Conservation (phyloP, 2,329 filamentous ascomycete species). For the Fonsecaea nubica region DNA sequence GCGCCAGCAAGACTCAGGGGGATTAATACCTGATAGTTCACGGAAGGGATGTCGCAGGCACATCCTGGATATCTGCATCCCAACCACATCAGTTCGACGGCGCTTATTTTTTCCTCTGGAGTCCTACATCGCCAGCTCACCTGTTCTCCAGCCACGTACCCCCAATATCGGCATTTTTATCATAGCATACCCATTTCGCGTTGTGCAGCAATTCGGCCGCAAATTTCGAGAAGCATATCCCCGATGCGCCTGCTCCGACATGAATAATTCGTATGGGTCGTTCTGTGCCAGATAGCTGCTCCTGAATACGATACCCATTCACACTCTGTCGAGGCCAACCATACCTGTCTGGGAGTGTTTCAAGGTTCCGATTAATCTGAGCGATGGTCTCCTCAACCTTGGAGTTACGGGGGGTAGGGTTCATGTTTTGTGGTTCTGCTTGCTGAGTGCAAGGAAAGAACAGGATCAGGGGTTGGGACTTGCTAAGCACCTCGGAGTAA, state of each 20-base stretch:
- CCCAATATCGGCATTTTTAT: constrained; percentile 42
- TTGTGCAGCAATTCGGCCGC: constrained; percentile 20
- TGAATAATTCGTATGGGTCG: constrained; percentile 22
- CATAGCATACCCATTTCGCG: constrained; percentile 38
- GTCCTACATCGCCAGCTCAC: constrained; percentile 17
- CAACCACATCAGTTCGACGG: constrained; percentile 9
- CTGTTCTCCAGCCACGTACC: constrained; percentile 45
- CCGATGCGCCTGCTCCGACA: constrained; percentile 41
- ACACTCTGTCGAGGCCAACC: constrained; percentile 12
- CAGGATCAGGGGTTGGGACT: too few relatives aligned
- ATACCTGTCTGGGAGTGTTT: constrained; percentile 19
- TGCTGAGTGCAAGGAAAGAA: too few relatives aligned
- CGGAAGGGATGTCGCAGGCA: constrained; percentile 53
- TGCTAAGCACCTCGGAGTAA: too few relatives aligned
- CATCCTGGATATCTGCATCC: constrained; percentile 41
- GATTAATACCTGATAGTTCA: constrained; percentile 45
- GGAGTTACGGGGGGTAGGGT: background rate
- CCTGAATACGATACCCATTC: constrained; percentile 17
- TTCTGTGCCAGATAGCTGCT: constrained; percentile 18
- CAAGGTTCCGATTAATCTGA: constrained; percentile 8
- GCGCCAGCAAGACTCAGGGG: constrained; percentile 36
- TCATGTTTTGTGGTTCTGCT: constrained; percentile 2
- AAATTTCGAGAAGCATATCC: constrained; percentile 41
- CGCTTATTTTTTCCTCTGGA: too few relatives aligned
- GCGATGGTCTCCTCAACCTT: background rate